Conservation (phyloP, 2,329 filamentous ascomycete species). For the Pseudogymnoascus pannorum region DNA sequence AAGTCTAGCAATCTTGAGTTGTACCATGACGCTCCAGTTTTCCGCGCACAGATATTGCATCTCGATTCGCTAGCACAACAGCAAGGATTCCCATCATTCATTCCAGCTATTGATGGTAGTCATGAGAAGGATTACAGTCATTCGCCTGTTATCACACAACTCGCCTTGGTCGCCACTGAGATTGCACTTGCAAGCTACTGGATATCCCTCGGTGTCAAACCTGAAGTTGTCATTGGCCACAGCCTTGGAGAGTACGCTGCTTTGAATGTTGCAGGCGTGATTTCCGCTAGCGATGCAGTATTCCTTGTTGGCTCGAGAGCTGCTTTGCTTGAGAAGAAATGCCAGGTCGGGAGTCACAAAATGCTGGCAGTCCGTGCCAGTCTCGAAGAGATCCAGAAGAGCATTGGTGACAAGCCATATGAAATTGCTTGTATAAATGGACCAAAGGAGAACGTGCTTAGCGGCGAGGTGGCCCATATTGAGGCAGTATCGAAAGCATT, state of each 20-base stretch:
- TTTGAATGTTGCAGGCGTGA: slow-evolving; percentile 60
- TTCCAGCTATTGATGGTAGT: slow-evolving; percentile 33
- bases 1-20: background rate
- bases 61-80: background rate
- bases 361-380: slow-evolving; percentile 48
- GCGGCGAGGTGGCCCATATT: slow-evolving; percentile 53
- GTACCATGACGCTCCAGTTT: slow-evolving; percentile 29
- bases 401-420: slow-evolving; percentile 34
- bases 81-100: slow-evolving; percentile 5
- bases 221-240: slow-evolving; percentile 49
- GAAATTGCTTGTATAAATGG: slow-evolving; percentile 64
- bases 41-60: background rate
- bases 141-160: slow-evolving; percentile 39
- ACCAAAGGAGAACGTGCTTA: slow-evolving; percentile 65
- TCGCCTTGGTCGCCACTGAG: slow-evolving; percentile 44
- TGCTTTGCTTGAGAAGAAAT: slow-evolving; percentile 54
- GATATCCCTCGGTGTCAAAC: slow-evolving; percentile 45
- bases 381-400: slow-evolving; percentile 42
- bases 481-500: no score
- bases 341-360: slow-evolving; percentile 57
- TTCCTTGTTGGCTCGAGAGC: slow-evolving; percentile 63
- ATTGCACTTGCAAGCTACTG: slow-evolving; percentile 47
- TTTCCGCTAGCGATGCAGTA: slow-evolving; percentile 63
- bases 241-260: slow-evolving; percentile 65
- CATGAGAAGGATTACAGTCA: no score